phyloP scores from a whole-genome alignment of 2,329 filamentous ascomycete genomes.

The Hymenoscyphus albidus region DNA sequence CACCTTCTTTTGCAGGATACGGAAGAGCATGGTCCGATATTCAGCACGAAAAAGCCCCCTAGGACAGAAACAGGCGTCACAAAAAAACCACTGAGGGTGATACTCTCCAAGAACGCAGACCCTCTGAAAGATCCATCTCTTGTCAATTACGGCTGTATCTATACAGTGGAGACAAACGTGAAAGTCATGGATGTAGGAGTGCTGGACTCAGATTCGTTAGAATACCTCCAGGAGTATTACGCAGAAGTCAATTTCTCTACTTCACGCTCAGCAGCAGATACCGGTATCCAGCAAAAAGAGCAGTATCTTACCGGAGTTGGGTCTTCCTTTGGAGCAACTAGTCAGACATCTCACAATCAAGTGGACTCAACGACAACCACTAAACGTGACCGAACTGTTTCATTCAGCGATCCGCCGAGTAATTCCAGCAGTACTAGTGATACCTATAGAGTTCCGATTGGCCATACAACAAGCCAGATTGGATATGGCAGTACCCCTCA shows the following conservation, averaged over 20 bases:
- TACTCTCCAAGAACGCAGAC: slow-evolving; percentile 14
- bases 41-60: slow-evolving; percentile 15
- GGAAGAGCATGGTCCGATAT: slow-evolving; percentile 25
- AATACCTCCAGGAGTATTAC: slow-evolving; percentile 13
- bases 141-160: slow-evolving; percentile 24
- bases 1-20: slow-evolving; percentile 7
- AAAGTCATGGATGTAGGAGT: slow-evolving; percentile 28
- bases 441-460: slow-evolving; percentile 4
- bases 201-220: slow-evolving; percentile 21
- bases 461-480: background rate
- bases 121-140: slow-evolving; percentile 18
- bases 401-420: slow-evolving; percentile 4
- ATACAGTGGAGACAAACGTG: slow-evolving; percentile 26
- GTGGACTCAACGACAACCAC: background rate
- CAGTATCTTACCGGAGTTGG: slow-evolving; percentile 8
- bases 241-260: slow-evolving; percentile 6
- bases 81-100: slow-evolving; percentile 18
- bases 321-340: slow-evolving; percentile 2
- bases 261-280: background rate
- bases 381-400: background rate
- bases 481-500: background rate
- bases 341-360: background rate
- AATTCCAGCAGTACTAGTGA: background rate
- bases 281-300: background rate
- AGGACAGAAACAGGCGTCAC: slow-evolving; percentile 12